phyloP scores from a whole-genome alignment of 176 grass and related monocot genomes.

The maize (Zea mays) region Zm-B73-REFERENCE-NAM-5.0 NC_050097.1:221693501-221694000 shows the following conservation, averaged over 20 bases:
- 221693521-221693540: background rate
- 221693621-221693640: background rate
- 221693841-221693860: conserved; percentile 8
- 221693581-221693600: background rate
- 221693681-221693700: conserved; percentile 29
- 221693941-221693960: conserved; percentile 39
- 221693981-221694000: conserved; percentile 28
- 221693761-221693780: background rate
- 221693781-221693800: background rate
- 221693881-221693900: background rate
- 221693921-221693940: conserved; percentile 40
- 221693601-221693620: background rate
- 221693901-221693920: conserved; percentile 31
- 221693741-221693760: conserved; percentile 18
- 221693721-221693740: conserved; percentile 31
- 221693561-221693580: background rate
- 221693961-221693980: conserved; percentile 9
- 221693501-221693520: background rate
- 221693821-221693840: no score
- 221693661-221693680: conserved; percentile 30
- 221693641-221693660: background rate
- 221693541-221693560: background rate
- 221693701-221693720: background rate
- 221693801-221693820: background rate
- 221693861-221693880: background rate